Percentiles rank a stretch among this genome's conserved stretches.
phyloP scores from a whole-genome alignment of 805 yeast genomes.

The Cyberlindnera subsufficiens region DNA sequence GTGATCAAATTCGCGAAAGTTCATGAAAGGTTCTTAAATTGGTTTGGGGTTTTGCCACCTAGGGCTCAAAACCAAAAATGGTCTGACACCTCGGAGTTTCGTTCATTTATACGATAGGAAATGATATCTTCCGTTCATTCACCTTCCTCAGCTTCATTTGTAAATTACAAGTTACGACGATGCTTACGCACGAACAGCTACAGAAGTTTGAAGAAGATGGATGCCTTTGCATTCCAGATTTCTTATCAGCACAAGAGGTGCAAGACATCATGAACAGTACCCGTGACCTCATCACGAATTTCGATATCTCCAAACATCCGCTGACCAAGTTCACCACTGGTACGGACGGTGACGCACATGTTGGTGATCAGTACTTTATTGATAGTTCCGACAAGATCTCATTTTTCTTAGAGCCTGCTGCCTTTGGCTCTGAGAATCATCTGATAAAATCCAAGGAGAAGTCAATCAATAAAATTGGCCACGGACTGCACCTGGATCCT shows the following conservation, averaged over 20 bases:
- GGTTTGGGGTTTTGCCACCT: too few species aligned
- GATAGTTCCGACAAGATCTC: conserved; percentile 63
- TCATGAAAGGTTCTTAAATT: too few species aligned
- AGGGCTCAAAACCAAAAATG: too few species aligned
- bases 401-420: conserved; percentile 68
- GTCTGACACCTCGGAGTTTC: too few species aligned
- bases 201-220: conserved; percentile 49
- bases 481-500: conserved; percentile 60
- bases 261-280: conserved; percentile 36
- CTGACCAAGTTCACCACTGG: conserved; percentile 64
- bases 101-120: too few species aligned
- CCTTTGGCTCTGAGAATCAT: conserved; percentile 49
- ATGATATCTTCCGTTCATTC: background rate
- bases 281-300: conserved; percentile 35
- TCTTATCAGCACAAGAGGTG: conserved; percentile 39
- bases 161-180: background rate
- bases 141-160: background rate
- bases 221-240: conserved; percentile 52
- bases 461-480: conserved; percentile 76
- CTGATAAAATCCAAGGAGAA: conserved; percentile 45
- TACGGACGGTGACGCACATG: conserved; percentile 44
- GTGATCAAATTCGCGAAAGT: too few species aligned
- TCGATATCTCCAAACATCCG: conserved; percentile 58
- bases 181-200: conserved; percentile 35
- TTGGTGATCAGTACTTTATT: conserved; percentile 70